These are phyloP conservation scores for Puccinia triticina DNA, from an alignment of 1,284 basidiomycete species.

Conservation along the genomic window DNA sequence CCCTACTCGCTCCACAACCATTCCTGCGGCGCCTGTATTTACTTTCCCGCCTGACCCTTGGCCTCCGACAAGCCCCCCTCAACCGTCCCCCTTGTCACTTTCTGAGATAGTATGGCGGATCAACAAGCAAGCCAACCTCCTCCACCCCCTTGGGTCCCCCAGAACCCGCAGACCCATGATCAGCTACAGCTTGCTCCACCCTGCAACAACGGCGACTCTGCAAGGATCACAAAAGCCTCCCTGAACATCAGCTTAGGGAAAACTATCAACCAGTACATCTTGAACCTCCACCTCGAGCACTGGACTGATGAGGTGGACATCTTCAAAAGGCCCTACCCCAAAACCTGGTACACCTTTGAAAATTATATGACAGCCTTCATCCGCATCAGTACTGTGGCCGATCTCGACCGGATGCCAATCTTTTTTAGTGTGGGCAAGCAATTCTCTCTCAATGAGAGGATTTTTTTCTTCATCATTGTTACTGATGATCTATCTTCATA, in stretches of 20 bases:
- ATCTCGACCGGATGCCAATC: slow-evolving; percentile 5
- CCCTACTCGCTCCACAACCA: slow-evolving; percentile 14
- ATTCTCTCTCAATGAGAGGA: background rate
- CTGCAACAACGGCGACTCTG: slow-evolving; percentile 59
- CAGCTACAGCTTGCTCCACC: slow-evolving; percentile 60
- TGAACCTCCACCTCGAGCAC: slow-evolving; percentile 56
- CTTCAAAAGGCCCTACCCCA: slow-evolving; percentile 19
- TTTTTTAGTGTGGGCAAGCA: slow-evolving; percentile 43
- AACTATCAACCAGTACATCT: slow-evolving; percentile 59
- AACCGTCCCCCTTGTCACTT: background rate
- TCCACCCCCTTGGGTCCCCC: background rate
- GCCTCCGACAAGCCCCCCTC: background rate
- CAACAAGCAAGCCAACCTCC: slow-evolving; percentile 52
- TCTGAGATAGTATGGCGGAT: slow-evolving; percentile 58
- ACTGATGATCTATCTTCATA: background rate
- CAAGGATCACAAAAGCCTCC: slow-evolving; percentile 58
- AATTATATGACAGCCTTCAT: slow-evolving; percentile 24
- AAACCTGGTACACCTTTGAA: background rate
- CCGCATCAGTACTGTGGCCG: slow-evolving; percentile 3
- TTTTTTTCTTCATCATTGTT: slow-evolving; percentile 51
- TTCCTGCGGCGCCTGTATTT: background rate
- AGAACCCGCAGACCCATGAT: slow-evolving; percentile 53
- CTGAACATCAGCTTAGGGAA: slow-evolving; percentile 55
- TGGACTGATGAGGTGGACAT: slow-evolving; percentile 53
- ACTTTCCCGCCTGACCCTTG: too few species aligned